Evolutionary conservation across 2,329 filamentous ascomycete species (phyloP).

Genomic region (Aspergillus caelatus): DNA sequence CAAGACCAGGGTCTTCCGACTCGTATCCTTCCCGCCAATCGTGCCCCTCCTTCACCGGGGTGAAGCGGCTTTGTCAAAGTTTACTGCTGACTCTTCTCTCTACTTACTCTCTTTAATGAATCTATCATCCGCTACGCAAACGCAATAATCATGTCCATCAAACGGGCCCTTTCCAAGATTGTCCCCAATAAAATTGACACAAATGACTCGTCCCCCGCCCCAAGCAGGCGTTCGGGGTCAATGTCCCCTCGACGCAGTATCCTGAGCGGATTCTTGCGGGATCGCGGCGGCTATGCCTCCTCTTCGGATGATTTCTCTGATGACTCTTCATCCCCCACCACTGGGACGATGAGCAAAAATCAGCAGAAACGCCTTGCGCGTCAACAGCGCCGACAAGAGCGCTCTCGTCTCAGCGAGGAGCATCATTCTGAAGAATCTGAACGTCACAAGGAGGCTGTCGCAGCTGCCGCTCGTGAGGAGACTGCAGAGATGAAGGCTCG

Average conservation of each 20-base stretch:
- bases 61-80: background rate
- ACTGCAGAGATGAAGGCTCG: conserved; percentile 61
- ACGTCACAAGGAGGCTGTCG: conserved; percentile 45
- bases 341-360: conserved; percentile 46
- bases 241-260: conserved; percentile 43
- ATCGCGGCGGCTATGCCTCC: conserved; percentile 44
- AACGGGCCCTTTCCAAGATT: conserved; percentile 47
- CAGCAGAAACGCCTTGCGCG: conserved; percentile 47
- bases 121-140: background rate
- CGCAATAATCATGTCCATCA: conserved; percentile 49
- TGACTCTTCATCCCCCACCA: conserved; percentile 32
- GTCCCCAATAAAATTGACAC: conserved; percentile 18
- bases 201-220: conserved; percentile 6
- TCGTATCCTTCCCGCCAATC: background rate
- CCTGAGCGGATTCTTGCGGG: conserved; percentile 44
- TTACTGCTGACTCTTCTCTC: conserved; percentile 4
- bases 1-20: background rate
- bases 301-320: conserved; percentile 48
- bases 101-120: background rate
- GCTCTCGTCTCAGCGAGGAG: conserved; percentile 47
- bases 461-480: conserved; percentile 55
- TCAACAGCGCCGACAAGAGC: conserved; percentile 43
- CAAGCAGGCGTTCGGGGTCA: conserved; percentile 15
- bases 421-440: conserved; percentile 44
- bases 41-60: conserved; percentile 13